Evolutionary conservation across 2,329 filamentous ascomycete genomes (phyloP).

Genomic region (Curvularia sp.): DNA sequence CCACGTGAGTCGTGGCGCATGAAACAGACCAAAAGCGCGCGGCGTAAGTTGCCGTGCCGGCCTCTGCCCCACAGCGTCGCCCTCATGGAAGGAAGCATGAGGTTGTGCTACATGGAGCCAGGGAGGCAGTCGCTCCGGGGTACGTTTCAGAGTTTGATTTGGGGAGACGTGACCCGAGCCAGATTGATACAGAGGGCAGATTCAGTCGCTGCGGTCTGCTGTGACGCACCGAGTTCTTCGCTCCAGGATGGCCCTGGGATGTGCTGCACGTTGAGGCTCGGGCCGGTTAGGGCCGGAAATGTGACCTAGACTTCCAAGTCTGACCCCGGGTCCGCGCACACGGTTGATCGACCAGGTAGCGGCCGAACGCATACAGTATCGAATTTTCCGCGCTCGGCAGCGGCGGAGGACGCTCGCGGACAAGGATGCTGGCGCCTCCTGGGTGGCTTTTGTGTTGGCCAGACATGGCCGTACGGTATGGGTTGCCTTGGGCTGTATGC

Average conservation of each 20-base stretch:
- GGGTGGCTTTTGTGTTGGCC: slow-evolving; percentile 20
- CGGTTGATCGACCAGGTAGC: slow-evolving; percentile 43
- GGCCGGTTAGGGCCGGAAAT: slow-evolving; percentile 42
- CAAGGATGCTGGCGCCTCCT: slow-evolving; percentile 24
- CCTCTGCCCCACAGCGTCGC: slow-evolving; percentile 8
- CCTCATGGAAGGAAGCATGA: slow-evolving; percentile 4
- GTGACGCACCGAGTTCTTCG: slow-evolving; percentile 9
- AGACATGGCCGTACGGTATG: slow-evolving; percentile 17
- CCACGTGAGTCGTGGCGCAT: slow-evolving; percentile 21
- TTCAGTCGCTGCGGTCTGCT: slow-evolving; percentile 20
- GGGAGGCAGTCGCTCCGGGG: slow-evolving; percentile 4
- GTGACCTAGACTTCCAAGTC: slow-evolving; percentile 28
- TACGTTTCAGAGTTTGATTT: slow-evolving; percentile 13
- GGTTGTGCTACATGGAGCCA: slow-evolving; percentile 21
- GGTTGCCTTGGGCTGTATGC: slow-evolving; percentile 17
- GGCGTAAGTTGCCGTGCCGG: slow-evolving; percentile 12
- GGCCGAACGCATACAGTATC: slow-evolving; percentile 27
- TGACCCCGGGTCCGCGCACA: slow-evolving; percentile 24
- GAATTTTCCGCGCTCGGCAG: slow-evolving; percentile 30
- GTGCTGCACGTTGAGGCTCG: slow-evolving; percentile 39
- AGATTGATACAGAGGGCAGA: slow-evolving; percentile 14
- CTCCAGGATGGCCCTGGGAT: slow-evolving; percentile 25
- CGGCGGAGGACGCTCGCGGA: slow-evolving; percentile 18
- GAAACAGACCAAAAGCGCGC: slow-evolving; percentile 11
- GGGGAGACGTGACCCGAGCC: not conserved